Evolutionary conservation across 768 basidiomycete species (phyloP), one percentile per base, ranked within the genome.

Genomic region (Tulasnella calospora): DNA sequence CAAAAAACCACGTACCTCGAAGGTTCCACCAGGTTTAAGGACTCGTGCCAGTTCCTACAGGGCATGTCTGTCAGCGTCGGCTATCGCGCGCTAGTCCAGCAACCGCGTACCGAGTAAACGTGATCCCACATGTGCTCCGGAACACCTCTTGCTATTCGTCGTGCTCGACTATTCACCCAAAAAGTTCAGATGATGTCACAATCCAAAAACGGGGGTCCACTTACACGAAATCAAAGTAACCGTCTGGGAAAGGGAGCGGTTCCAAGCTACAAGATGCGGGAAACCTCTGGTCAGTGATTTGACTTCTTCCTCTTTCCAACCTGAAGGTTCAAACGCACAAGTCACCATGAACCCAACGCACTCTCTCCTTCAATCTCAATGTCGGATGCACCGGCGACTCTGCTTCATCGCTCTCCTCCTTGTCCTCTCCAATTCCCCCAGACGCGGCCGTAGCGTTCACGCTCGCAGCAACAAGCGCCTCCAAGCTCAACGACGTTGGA

Each of bases 61-160:
- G n/a, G 61, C 84, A 27, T 92, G 88, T 82, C 93, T 92, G 83
- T 86, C 78, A 30, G 73, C n/a, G 15, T 55, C 13, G 41, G n/a
- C 5, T 17, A 21, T 5, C 5, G 21, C 51, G 51, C 17, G 61
- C 61, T 15, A n/a, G 3, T 30, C 2, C 7, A 12, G 41, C 27
- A 70, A 30, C 12, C 23, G 35, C 83, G 61, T 77, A 83, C 85
- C 84, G 92, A 91, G 38, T 93, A 86, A 38, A 94, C 83, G 0
- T 82, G 76, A 80, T 92, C 91, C 92, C 92, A 94, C 90, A 90
- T 91, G 82, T 93, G 87, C 81, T 93, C 92, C 19, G 92, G 92
- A 57, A 94, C 90, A 51, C 92, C 92, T 33, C 91, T 87, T 0
- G 91, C 90, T 70, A 94, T 89, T 9, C 92, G 88, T 81, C 91